phyloP scores from a whole-genome alignment of 164 flowering plant species.

The Umbilicus rupestris region DNA sequence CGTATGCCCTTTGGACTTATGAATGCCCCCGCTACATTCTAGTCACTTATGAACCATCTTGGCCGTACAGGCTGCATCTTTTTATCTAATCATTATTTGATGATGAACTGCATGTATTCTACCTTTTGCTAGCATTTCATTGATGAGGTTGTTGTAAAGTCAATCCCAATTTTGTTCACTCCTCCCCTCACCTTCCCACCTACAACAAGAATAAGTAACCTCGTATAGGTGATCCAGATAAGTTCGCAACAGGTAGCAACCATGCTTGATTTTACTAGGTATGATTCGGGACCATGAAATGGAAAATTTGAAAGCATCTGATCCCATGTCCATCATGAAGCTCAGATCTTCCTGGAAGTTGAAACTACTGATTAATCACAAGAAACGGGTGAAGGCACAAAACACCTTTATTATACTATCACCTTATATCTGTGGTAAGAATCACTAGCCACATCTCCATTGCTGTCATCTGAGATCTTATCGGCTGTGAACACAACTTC shows the following conservation, averaged over 20 bases:
- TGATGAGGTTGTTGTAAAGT: conserved; percentile 35
- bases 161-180: conserved; percentile 28
- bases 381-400: too few species aligned
- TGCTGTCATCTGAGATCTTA: too few species aligned
- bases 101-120: neutral
- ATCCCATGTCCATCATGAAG: neutral
- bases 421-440: too few species aligned
- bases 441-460: too few species aligned
- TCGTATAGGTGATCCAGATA: too few species aligned
- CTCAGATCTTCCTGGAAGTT: neutral
- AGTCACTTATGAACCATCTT: conserved; percentile 1
- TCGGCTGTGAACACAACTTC: too few species aligned
- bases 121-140: conserved; percentile 21
- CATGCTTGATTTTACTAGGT: neutral
- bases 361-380: too few species aligned
- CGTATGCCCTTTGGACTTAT: conserved; percentile 3
- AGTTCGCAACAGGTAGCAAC: neutral
- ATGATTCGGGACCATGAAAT: conserved; percentile 1
- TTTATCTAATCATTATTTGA: too few species aligned
- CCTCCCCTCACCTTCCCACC: too few species aligned
- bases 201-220: too few species aligned
- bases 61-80: too few species aligned
- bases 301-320: conserved; percentile 5
- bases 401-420: too few species aligned
- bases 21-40: neutral